Evolutionary conservation across 2,329 filamentous ascomycete species (phyloP).

Genomic region (Nothopassalora personata): DNA sequence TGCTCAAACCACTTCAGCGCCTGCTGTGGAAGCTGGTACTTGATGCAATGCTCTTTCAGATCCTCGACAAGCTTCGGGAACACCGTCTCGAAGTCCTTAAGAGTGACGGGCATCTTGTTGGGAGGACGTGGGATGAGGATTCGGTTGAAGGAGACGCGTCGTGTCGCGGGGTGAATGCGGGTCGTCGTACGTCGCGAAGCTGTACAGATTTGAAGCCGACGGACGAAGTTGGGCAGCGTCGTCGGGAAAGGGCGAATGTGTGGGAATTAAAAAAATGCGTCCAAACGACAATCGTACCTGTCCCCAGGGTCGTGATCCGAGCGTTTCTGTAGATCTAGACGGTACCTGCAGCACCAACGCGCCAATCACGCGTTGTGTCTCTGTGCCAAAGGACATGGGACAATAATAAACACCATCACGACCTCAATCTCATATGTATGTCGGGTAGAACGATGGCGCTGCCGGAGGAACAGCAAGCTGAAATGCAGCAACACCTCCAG

Average conservation of each 20-base stretch:
- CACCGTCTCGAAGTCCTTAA: slow-evolving; percentile 82
- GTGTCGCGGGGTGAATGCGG: neutral
- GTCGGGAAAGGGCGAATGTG: neutral
- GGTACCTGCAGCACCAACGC: neutral
- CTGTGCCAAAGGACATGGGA: neutral
- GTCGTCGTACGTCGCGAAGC: neutral
- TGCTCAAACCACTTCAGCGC: slow-evolving; percentile 82
- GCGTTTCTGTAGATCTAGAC: neutral
- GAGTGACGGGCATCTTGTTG: slow-evolving; percentile 61
- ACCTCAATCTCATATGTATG: neutral
- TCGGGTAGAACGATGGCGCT: slow-evolving; percentile 20
- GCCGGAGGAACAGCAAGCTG: slow-evolving; percentile 42
- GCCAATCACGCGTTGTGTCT: neutral
- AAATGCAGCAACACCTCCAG: slow-evolving; percentile 70
- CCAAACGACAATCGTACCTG: neutral
- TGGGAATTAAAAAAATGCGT: neutral
- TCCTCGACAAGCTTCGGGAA: slow-evolving; percentile 83
- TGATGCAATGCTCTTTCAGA: slow-evolving; percentile 69
- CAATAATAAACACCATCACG: neutral
- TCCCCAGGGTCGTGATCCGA: neutral
- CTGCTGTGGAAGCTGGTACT: slow-evolving; percentile 76
- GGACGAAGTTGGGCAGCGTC: neutral
- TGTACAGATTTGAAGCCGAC: neutral
- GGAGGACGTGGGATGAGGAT: slow-evolving; percentile 5
- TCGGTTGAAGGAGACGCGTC: neutral